Evolutionary conservation across 2,329 filamentous ascomycete genomes (phyloP).

Genomic region (Nothophaeocryptopus gaeumannii): DNA sequence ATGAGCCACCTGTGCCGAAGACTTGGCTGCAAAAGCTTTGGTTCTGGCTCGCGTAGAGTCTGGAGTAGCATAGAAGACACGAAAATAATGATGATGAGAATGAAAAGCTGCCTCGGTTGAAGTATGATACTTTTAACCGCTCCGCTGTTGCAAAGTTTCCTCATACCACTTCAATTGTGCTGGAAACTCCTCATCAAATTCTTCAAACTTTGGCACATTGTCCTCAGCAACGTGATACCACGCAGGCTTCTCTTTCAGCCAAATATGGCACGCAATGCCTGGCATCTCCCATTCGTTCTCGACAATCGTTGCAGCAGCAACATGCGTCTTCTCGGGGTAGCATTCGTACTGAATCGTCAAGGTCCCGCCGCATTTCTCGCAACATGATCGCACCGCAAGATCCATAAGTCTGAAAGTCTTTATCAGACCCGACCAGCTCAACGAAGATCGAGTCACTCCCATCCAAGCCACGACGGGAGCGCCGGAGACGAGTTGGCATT

Average conservation of each 20-base stretch:
- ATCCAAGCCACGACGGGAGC: constrained; percentile 23
- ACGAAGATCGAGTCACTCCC: constrained; percentile 12
- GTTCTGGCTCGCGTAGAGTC: constrained; percentile 45
- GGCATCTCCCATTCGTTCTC: constrained; percentile 7
- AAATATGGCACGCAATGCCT: constrained; percentile 16
- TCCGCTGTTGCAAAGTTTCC: too few species aligned
- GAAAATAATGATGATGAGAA: too few species aligned
- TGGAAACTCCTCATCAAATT: constrained; percentile 12
- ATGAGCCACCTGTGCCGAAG: constrained; percentile 40
- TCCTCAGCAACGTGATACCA: constrained; percentile 22
- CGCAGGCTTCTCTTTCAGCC: constrained; percentile 7
- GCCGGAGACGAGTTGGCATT: constrained; percentile 24
- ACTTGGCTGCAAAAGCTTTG: constrained; percentile 45
- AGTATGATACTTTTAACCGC: too few species aligned
- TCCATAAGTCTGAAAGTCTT: constrained; percentile 10
- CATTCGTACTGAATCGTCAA: constrained; percentile 23
- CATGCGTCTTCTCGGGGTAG: constrained; percentile 18
- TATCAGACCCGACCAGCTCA: constrained; percentile 11
- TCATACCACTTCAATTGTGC: too few species aligned
- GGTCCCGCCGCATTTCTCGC: constrained; percentile 17
- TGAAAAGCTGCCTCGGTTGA: too few species aligned
- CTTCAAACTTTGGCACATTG: constrained; percentile 16
- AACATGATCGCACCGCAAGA: constrained; percentile 17
- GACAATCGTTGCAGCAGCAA: constrained; percentile 17
- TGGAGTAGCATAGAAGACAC: too few species aligned